These are phyloP conservation scores for Nyctanthes arbortristis DNA, from an alignment of 257 asterid species.

Conservation along the genomic window DNA sequence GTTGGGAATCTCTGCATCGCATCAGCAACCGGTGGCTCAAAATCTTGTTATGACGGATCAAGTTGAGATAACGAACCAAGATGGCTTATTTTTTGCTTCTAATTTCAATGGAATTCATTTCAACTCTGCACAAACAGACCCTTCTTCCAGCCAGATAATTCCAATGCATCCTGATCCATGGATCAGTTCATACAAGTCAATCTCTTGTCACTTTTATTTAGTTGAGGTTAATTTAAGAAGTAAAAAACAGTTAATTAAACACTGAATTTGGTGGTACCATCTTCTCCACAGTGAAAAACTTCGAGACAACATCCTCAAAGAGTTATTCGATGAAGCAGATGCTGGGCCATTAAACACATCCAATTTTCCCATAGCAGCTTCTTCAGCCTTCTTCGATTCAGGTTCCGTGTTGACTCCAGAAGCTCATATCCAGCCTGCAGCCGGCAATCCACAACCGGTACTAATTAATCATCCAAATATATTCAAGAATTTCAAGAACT, in stretches of 20 bases:
- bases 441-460: slow-evolving; percentile 29
- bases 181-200: slow-evolving; percentile 42
- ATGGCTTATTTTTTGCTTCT: slow-evolving; percentile 4
- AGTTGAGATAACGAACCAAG: slow-evolving; percentile 28
- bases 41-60: slow-evolving; percentile 19
- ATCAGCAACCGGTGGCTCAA: slow-evolving; percentile 12
- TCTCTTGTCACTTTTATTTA: neutral
- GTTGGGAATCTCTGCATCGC: slow-evolving; percentile 14
- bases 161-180: slow-evolving; percentile 47
- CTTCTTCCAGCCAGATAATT: slow-evolving; percentile 21
- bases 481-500: neutral
- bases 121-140: slow-evolving; percentile 20
- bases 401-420: neutral
- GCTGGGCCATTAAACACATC: slow-evolving; percentile 6
- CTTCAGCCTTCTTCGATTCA: slow-evolving; percentile 17
- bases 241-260: neutral
- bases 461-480: neutral
- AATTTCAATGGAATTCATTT: slow-evolving; percentile 11
- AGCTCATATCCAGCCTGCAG: slow-evolving; percentile 1
- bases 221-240: neutral
- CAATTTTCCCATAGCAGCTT: slow-evolving; percentile 17
- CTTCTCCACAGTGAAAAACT: slow-evolving; percentile 23
- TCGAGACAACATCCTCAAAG: slow-evolving; percentile 30
- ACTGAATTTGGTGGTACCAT: neutral
- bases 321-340: slow-evolving; percentile 28